Base-by-base conservation (phyloP, 331 rosid genomes). In the Saraca asoca region DNA sequence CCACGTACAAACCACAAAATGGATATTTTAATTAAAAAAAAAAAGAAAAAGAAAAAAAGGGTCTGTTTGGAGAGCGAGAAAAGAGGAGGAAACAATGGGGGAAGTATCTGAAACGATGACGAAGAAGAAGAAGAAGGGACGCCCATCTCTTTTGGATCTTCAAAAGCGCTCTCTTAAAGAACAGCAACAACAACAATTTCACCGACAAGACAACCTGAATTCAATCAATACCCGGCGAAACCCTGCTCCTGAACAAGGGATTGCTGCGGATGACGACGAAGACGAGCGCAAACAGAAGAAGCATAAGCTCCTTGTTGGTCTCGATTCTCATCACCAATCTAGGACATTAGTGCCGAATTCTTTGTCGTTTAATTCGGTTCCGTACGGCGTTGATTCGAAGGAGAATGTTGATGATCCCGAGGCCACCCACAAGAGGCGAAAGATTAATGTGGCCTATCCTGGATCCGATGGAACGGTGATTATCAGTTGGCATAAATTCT, bases 121-220 rank as follows among this genome's bases (percentile, higher is more conserved):
- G 85, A 84, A 81, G 97, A 88, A 19, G 88, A 84, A 83, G 83
- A 93, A 93, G 95, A 93, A 93, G 79, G 98, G 98, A 0, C 98
- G 98, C 19, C 98, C 98, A 2, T 90, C 98, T 64, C 98, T 93
- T 24, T 75, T 93, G 68, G 98, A 93, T 90, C 97, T 93, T 70
- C 96, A 90, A 85, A 93, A 81, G 54, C 91, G 98, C 65, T 83
- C 83, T 20, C 85, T 93, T 68, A 87, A 78, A 35, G 64, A 84
- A 49, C 95, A 87, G 12, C 71, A 73, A 37, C 70, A 58, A 35
- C 75, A 24, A 37, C 55, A 58, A 51, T 35, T 12, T 19, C 72
- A 60, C 4, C 79, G 5, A n/a, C 65, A 48, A 74, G 31, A 24
- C 31, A 77, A 70, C 76, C 77, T 69, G 37, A 75, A 71, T 69